phyloP scores from a whole-genome alignment of 1,284 basidiomycete genomes.

The Bjerkandera adusta region DNA sequence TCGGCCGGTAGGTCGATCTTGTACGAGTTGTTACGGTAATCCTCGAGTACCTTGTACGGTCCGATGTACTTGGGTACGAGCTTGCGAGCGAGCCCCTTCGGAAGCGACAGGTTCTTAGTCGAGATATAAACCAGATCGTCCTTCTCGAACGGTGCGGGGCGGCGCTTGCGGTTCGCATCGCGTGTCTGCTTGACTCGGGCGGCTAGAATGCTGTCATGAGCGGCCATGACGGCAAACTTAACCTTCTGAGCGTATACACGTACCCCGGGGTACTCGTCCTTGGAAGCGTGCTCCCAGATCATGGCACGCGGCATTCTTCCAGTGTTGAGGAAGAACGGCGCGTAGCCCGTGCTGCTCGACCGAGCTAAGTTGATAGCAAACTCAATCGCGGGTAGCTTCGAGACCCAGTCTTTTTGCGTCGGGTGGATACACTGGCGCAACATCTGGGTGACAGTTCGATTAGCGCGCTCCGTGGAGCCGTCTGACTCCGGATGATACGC shows the following conservation, averaged over 20 bases:
- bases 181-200: slow-evolving; percentile 28
- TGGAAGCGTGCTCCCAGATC: slow-evolving; percentile 27
- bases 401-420: slow-evolving; percentile 38
- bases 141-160: slow-evolving; percentile 11
- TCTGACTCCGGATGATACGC: slow-evolving; percentile 46
- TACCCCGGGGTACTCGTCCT: slow-evolving; percentile 22
- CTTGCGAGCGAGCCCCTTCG: slow-evolving; percentile 29
- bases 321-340: slow-evolving; percentile 35
- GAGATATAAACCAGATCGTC: slow-evolving; percentile 34
- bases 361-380: slow-evolving; percentile 32
- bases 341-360: slow-evolving; percentile 33
- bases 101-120: slow-evolving; percentile 33
- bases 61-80: slow-evolving; percentile 35
- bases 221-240: slow-evolving; percentile 14
- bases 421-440: slow-evolving; percentile 30
- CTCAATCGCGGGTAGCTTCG: slow-evolving; percentile 34
- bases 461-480: slow-evolving; percentile 38
- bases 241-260: slow-evolving; percentile 19
- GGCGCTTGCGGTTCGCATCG: slow-evolving; percentile 20
- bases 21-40: slow-evolving; percentile 29
- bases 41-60: slow-evolving; percentile 26
- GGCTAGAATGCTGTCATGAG: slow-evolving; percentile 28
- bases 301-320: slow-evolving; percentile 32
- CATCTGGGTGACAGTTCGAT: slow-evolving; percentile 38
- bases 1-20: slow-evolving; percentile 25